phyloP scores from a whole-genome alignment of 805 yeast genomes.

The Saccharomycopsis fodiens region DNA sequence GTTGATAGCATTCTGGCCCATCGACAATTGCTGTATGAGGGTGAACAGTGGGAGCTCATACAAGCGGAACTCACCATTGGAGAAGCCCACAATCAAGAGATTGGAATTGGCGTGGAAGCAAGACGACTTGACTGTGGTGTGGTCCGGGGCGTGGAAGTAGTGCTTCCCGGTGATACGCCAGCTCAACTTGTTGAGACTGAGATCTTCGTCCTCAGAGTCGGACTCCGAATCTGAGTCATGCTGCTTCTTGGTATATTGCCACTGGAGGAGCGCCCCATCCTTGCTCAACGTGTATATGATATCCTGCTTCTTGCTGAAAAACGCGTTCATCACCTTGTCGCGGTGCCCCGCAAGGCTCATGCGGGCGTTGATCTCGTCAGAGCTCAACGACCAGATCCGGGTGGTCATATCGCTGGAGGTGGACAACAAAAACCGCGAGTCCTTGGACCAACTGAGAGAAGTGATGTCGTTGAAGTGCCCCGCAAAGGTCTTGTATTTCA shows the following conservation, averaged over 20 bases:
- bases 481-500: constrained; percentile 80
- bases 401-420: constrained; percentile 88
- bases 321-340: constrained; percentile 81
- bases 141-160: constrained; percentile 60
- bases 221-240: constrained; percentile 39
- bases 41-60: constrained; percentile 81
- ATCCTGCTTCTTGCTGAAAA: constrained; percentile 83
- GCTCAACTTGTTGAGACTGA: constrained; percentile 36
- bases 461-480: constrained; percentile 85
- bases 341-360: constrained; percentile 88
- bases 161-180: constrained; percentile 84
- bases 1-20: constrained; percentile 87
- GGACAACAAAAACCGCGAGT: constrained; percentile 80
- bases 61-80: constrained; percentile 82
- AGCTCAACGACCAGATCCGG: constrained; percentile 67
- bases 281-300: constrained; percentile 83
- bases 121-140: constrained; percentile 65
- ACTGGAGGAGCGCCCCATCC: constrained; percentile 89
- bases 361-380: constrained; percentile 64
- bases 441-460: constrained; percentile 81
- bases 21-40: constrained; percentile 75
- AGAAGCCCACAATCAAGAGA: constrained; percentile 80
- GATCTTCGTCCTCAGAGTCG: constrained; percentile 28
- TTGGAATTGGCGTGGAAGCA: constrained; percentile 71
- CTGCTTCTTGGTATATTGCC: constrained; percentile 73